Evolutionary conservation across 1,284 basidiomycete species (phyloP).

Genomic region (Fomitopsis schrenkii): DNA sequence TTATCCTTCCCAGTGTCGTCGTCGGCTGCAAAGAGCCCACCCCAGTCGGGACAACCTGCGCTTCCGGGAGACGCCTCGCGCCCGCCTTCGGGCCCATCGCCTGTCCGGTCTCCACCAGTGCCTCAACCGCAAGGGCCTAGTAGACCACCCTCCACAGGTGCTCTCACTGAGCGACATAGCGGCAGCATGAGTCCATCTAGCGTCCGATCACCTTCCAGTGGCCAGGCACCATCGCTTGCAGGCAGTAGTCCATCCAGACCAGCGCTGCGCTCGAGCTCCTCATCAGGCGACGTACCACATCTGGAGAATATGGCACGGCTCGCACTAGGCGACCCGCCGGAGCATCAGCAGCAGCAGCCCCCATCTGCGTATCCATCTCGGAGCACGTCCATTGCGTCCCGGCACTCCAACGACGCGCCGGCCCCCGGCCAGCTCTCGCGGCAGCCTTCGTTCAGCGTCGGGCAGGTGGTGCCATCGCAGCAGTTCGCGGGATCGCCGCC

Average conservation of each 20-base stretch:
- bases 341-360: conserved; percentile 5
- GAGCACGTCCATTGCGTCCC: conserved; percentile 11
- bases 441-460: background rate
- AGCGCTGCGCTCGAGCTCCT: conserved; percentile 18
- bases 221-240: background rate
- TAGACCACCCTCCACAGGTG: conserved; percentile 13
- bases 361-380: conserved; percentile 17
- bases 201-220: background rate
- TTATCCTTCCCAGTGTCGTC: conserved; percentile 28
- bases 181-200: conserved; percentile 18
- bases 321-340: conserved; percentile 10
- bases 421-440: background rate
- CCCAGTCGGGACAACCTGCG: conserved; percentile 52
- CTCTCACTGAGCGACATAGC: conserved; percentile 12
- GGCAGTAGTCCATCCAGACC: background rate
- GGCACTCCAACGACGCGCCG: background rate
- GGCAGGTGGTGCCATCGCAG: background rate
- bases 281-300: conserved; percentile 16
- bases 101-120: conserved; percentile 8
- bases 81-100: background rate
- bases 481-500: background rate
- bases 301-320: conserved; percentile 25
- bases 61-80: conserved; percentile 7
- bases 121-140: conserved; percentile 8
- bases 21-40: conserved; percentile 31